Evolutionary conservation across 805 yeast genomes (phyloP).

Genomic region (Kuraishia molischiana): DNA sequence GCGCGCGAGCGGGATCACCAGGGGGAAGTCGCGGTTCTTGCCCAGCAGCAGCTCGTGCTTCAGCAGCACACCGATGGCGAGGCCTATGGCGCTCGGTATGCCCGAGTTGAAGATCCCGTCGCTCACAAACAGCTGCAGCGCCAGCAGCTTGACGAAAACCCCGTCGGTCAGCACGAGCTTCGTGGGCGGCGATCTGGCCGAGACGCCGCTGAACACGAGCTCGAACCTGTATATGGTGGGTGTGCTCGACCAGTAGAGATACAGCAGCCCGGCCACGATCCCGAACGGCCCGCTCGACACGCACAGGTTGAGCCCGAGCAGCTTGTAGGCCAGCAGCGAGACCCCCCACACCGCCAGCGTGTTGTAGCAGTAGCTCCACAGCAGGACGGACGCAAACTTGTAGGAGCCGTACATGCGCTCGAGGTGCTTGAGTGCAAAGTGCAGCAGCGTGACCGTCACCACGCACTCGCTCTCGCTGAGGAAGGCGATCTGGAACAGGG

Average conservation of each 20-base stretch:
- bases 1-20: slow-evolving; percentile 12
- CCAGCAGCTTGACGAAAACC: slow-evolving; percentile 18
- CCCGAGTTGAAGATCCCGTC: slow-evolving; percentile 29
- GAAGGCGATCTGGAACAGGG: slow-evolving; percentile 40
- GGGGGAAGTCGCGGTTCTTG: slow-evolving; percentile 20
- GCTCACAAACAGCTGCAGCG: slow-evolving; percentile 29
- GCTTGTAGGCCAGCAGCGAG: slow-evolving; percentile 17
- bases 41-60: slow-evolving; percentile 35
- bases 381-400: slow-evolving; percentile 37
- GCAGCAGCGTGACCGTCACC: slow-evolving; percentile 30
- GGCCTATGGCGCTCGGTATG: slow-evolving; percentile 28
- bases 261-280: slow-evolving; percentile 25
- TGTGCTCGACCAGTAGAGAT: slow-evolving; percentile 26
- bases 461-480: slow-evolving; percentile 51
- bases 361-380: slow-evolving; percentile 38
- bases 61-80: slow-evolving; percentile 32
- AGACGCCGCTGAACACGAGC: slow-evolving; percentile 23
- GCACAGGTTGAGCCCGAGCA: slow-evolving; percentile 29
- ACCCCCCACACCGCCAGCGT: slow-evolving; percentile 25
- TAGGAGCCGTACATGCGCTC: slow-evolving; percentile 51
- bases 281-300: slow-evolving; percentile 35
- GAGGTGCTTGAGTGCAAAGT: slow-evolving; percentile 41
- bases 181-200: slow-evolving; percentile 13
- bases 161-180: slow-evolving; percentile 22
- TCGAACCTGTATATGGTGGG: slow-evolving; percentile 31